Evolutionary conservation across 345 rosid genomes (phyloP).

Genomic region (Pseudoturritis turrita): DNA sequence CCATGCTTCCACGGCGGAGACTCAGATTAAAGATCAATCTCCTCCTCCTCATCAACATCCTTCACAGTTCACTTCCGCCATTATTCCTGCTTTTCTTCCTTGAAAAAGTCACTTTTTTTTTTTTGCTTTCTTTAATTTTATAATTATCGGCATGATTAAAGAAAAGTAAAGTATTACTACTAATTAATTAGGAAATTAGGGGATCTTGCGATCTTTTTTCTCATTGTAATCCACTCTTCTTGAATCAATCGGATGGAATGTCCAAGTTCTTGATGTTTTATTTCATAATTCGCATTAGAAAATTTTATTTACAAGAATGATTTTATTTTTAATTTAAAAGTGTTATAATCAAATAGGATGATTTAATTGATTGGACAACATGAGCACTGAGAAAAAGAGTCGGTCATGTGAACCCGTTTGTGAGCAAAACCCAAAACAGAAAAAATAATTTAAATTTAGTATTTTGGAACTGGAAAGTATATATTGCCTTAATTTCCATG

Average conservation of each 20-base stretch:
- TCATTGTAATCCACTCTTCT: constrained; percentile 11
- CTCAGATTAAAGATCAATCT: constrained; percentile 16
- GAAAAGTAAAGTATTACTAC: background rate
- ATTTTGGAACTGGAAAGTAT: background rate
- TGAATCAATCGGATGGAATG: constrained; percentile 7
- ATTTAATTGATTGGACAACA: constrained; percentile 11
- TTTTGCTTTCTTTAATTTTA: background rate
- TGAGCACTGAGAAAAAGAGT: constrained; percentile 14
- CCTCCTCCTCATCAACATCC: constrained; percentile 15
- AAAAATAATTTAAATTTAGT: background rate
- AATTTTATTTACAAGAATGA: background rate
- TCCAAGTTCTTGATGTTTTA: background rate
- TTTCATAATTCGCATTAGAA: background rate
- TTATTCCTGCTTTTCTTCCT: constrained; percentile 33
- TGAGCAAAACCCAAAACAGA: background rate
- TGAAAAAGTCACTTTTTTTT: background rate
- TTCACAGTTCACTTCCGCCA: constrained; percentile 22
- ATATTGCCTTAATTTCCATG: background rate
- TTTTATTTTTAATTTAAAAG: background rate
- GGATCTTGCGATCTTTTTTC: background rate
- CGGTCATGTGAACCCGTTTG: constrained; percentile 19
- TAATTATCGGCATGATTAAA: constrained; percentile 9
- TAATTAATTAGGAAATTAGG: constrained; percentile 22
- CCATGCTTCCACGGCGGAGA: constrained; percentile 24
- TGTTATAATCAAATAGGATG: background rate